Evolutionary conservation across 116 monocot genomes (phyloP).

Genomic region (Phalaenopsis hybrid): DNA sequence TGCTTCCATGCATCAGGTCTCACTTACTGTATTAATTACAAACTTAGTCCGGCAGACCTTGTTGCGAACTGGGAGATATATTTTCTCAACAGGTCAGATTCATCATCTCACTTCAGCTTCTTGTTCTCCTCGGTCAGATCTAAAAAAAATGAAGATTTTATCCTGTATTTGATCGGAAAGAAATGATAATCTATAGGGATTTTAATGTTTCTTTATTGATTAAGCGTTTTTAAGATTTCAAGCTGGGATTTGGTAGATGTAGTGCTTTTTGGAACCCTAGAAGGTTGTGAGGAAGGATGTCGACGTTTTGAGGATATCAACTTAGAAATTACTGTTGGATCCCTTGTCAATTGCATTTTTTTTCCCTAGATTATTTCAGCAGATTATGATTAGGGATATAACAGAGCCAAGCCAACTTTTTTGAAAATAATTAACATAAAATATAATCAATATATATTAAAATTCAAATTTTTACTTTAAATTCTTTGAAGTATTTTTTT

Average conservation of each 20-base stretch:
- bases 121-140: neutral
- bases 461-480: too few species aligned
- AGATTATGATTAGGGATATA: too few species aligned
- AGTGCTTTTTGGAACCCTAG: neutral
- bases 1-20: conserved; percentile 34
- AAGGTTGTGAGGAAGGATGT: too few species aligned
- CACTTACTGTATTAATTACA: conserved; percentile 86
- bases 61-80: conserved; percentile 88
- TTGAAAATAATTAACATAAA: too few species aligned
- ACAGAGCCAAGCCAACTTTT: too few species aligned
- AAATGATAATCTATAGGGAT: neutral
- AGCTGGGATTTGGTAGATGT: neutral
- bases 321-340: too few species aligned
- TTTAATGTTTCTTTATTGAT: neutral
- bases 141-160: neutral
- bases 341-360: too few species aligned
- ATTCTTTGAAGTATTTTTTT: too few species aligned
- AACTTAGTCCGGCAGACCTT: conserved; percentile 70
- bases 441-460: too few species aligned
- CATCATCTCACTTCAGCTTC: neutral
- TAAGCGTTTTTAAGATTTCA: neutral
- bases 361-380: too few species aligned
- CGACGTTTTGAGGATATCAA: too few species aligned
- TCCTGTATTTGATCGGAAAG: neutral
- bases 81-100: conserved; percentile 72